Evolutionary conservation across 768 basidiomycete species (phyloP).

Genomic region (Trametes cinnabarina): DNA sequence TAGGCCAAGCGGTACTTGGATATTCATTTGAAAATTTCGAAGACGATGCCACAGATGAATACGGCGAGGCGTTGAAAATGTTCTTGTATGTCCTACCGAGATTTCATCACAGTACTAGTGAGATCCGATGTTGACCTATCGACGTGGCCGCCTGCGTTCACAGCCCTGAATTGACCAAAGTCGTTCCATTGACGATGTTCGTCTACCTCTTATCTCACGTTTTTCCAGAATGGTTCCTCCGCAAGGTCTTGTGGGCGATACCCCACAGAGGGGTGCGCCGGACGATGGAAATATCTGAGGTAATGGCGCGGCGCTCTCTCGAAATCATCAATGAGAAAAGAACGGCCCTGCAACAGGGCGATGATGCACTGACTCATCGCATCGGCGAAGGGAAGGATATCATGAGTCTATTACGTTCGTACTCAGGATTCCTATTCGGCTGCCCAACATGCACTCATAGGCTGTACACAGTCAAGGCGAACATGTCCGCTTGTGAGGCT

Average conservation of each 20-base stretch:
- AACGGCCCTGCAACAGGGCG: conserved; percentile 24
- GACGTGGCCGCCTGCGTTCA: not conserved
- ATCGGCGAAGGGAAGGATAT: conserved; percentile 43
- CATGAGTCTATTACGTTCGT: conserved; percentile 46
- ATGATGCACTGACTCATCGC: conserved; percentile 28
- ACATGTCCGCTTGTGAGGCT: conserved; percentile 6
- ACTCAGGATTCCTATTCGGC: no score
- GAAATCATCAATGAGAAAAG: conserved; percentile 41
- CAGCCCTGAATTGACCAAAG: not conserved
- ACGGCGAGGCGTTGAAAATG: conserved; percentile 18
- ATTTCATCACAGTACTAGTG: no score
- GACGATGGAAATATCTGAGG: conserved; percentile 45
- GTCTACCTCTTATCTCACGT: conserved; percentile 42
- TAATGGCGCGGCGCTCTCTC: conserved; percentile 42
- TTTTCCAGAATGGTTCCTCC: conserved; percentile 41
- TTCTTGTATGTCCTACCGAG: conserved; percentile 15
- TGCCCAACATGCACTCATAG: not conserved
- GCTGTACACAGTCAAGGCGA: conserved; percentile 26
- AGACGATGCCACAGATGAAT: conserved; percentile 12
- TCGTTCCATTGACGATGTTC: conserved; percentile 39
- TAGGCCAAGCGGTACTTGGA: conserved; percentile 20
- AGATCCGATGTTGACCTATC: not conserved
- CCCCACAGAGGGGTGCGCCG: conserved; percentile 40
- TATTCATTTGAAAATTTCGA: conserved; percentile 20
- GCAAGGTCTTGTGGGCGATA: conserved; percentile 40